Conservation (phyloP, 2,329 filamentous ascomycete species). For the Aspergillus pseudoviridinutans region DNA sequence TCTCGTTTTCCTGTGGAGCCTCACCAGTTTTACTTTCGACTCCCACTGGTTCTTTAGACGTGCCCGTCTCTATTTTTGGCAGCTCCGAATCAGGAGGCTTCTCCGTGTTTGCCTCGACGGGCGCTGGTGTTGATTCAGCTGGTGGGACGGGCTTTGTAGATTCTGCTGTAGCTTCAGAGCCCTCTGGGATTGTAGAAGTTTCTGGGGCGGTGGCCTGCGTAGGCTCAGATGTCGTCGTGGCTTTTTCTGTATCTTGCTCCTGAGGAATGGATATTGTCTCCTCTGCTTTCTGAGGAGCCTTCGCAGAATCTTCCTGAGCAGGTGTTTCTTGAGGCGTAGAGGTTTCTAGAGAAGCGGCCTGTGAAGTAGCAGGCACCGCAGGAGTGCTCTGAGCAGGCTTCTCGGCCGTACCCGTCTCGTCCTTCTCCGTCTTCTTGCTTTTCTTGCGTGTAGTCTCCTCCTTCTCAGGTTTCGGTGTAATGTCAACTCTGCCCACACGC, state of each 20-base stretch:
- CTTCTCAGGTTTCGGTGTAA: constrained; percentile 35
- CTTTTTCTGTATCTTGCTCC: not conserved
- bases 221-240: constrained; percentile 1
- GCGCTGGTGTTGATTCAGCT: constrained; percentile 1
- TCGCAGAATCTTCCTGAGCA: constrained; percentile 6
- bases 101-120: constrained; percentile 1
- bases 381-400: constrained; percentile 10
- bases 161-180: not conserved
- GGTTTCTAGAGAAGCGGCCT: constrained; percentile 4
- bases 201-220: not conserved
- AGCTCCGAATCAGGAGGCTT: not conserved
- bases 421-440: constrained; percentile 28
- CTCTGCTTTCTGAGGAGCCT: not conserved
- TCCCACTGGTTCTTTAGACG: not conserved
- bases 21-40: not conserved
- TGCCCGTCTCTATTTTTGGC: not conserved
- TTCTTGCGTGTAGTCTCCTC: constrained; percentile 47
- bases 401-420: constrained; percentile 22
- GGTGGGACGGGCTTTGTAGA: not conserved
- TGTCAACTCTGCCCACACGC: constrained; percentile 62
- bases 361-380: constrained; percentile 7
- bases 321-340: constrained; percentile 5
- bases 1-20: not conserved
- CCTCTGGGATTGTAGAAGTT: not conserved
- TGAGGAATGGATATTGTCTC: not conserved